phyloP scores from a whole-genome alignment of 2,329 filamentous ascomycete genomes.

The Cladophialophora chaetospira region DNA sequence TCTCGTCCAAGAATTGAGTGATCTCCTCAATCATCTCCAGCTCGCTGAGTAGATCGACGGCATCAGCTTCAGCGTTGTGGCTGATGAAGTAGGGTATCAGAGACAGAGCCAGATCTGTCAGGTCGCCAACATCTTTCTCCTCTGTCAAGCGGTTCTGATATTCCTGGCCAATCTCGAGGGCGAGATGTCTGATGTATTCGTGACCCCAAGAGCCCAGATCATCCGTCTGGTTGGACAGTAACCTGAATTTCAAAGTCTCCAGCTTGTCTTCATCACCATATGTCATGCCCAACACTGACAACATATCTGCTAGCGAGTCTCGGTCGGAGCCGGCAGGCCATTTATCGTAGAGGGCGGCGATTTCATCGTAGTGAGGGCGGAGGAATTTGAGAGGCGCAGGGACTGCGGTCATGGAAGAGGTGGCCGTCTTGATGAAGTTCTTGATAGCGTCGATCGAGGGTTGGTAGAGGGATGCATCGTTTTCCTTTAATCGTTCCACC shows the following conservation, averaged over 20 bases:
- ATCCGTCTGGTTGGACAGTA: slow-evolving; percentile 71
- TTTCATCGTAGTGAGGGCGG: slow-evolving; percentile 88
- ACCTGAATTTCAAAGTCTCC: slow-evolving; percentile 93
- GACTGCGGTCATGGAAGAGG: slow-evolving; percentile 98
- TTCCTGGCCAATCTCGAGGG: slow-evolving; percentile 92
- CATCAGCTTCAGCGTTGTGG: slow-evolving; percentile 97
- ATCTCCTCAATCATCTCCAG: slow-evolving; percentile 95
- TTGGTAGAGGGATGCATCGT: slow-evolving; percentile 84
- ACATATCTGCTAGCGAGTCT: slow-evolving; percentile 83
- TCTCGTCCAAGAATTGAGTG: slow-evolving; percentile 83
- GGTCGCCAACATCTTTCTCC: slow-evolving; percentile 79
- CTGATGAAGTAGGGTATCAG: slow-evolving; percentile 93
- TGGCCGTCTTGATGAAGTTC: slow-evolving; percentile 97
- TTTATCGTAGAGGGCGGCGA: slow-evolving; percentile 83
- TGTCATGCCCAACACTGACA: slow-evolving; percentile 98
- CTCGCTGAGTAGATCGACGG: slow-evolving; percentile 94
- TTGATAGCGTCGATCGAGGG: slow-evolving; percentile 94
- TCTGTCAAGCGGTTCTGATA: slow-evolving; percentile 84
- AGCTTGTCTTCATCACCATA: slow-evolving; percentile 95
- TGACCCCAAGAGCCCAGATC: slow-evolving; percentile 98
- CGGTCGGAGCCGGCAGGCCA: slow-evolving; percentile 80
- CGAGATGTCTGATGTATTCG: slow-evolving; percentile 94
- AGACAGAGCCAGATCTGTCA: slow-evolving; percentile 78
- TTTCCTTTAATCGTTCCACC: slow-evolving; percentile 92
- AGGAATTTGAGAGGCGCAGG: slow-evolving; percentile 98